phyloP scores from a whole-genome alignment of 106 monocot genomes.

The Dioscorea zingiberensis region DNA sequence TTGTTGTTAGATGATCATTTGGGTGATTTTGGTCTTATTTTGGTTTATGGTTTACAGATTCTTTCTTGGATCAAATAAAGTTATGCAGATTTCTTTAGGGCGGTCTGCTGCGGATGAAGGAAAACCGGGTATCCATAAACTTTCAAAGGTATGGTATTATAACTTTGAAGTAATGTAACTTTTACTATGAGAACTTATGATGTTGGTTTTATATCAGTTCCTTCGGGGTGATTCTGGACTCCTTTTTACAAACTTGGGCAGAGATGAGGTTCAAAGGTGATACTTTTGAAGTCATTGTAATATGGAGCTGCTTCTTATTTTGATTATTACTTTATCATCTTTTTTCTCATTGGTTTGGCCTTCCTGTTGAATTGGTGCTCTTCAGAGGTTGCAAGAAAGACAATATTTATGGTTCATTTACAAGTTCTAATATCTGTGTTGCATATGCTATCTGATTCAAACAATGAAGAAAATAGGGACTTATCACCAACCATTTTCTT shows the following conservation, averaged over 20 bases:
- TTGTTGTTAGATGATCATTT: too few species aligned
- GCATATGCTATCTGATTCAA: too few species aligned
- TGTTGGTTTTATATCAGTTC: constrained; percentile 33
- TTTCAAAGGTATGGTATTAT: constrained; percentile 53
- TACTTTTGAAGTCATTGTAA: background rate
- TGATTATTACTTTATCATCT: too few species aligned
- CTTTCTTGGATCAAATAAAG: constrained; percentile 94
- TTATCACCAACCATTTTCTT: too few species aligned
- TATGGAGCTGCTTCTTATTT: too few species aligned
- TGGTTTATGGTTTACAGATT: constrained; percentile 38
- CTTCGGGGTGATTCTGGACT: constrained; percentile 70
- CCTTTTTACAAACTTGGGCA: constrained; percentile 67
- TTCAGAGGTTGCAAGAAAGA: too few species aligned
- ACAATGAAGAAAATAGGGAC: too few species aligned
- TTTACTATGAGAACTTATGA: background rate
- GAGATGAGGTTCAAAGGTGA: constrained; percentile 81
- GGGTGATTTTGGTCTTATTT: background rate
- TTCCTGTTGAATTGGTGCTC: too few species aligned
- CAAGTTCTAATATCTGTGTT: too few species aligned
- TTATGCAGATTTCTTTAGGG: constrained; percentile 84
- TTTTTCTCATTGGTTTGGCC: too few species aligned
- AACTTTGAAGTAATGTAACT: background rate
- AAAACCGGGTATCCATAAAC: constrained; percentile 66
- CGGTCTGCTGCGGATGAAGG: constrained; percentile 66
- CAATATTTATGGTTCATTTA: too few species aligned